phyloP scores from a whole-genome alignment of 495 filamentous ascomycete genomes.

The Penicillium lagena region DNA sequence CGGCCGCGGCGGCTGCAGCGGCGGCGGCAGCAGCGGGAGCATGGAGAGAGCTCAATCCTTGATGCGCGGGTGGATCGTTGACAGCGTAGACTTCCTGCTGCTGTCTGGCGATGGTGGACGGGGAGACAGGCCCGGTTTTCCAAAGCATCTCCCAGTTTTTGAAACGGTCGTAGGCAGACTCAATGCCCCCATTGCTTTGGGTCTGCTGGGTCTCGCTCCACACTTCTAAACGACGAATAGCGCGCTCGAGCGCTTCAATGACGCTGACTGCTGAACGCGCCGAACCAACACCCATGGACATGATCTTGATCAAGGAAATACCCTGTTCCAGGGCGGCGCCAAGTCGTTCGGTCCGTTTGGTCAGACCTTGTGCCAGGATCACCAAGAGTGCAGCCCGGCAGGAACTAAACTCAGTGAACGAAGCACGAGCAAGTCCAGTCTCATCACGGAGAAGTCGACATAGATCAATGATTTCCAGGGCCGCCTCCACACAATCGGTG shows the following conservation, averaged over 20 bases:
- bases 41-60: conserved; percentile 4
- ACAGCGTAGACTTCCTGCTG: conserved; percentile 9
- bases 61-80: conserved; percentile 16
- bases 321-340: conserved; percentile 40
- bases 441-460: conserved; percentile 42
- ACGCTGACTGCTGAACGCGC: conserved; percentile 43
- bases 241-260: conserved; percentile 46
- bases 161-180: conserved; percentile 45
- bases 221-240: conserved; percentile 38
- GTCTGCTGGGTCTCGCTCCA: conserved; percentile 33
- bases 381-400: conserved; percentile 45
- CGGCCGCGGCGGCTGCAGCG: conserved; percentile 3
- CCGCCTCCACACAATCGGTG: conserved; percentile 43
- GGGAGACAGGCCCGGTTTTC: conserved; percentile 42
- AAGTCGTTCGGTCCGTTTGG: conserved; percentile 40
- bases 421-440: conserved; percentile 42
- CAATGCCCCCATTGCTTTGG: conserved; percentile 22
- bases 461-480: conserved; percentile 42
- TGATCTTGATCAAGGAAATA: conserved; percentile 43
- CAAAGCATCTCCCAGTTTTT: conserved; percentile 50
- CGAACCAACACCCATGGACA: conserved; percentile 47
- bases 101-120: conserved; percentile 18
- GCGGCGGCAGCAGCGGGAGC: conserved; percentile 5
- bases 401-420: conserved; percentile 47
- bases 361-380: conserved; percentile 42